Evolutionary conservation across 169 alveolate genomes (phyloP), one percentile per base, ranked within the genome.

Genomic region (Plasmodium adleri): DNA sequence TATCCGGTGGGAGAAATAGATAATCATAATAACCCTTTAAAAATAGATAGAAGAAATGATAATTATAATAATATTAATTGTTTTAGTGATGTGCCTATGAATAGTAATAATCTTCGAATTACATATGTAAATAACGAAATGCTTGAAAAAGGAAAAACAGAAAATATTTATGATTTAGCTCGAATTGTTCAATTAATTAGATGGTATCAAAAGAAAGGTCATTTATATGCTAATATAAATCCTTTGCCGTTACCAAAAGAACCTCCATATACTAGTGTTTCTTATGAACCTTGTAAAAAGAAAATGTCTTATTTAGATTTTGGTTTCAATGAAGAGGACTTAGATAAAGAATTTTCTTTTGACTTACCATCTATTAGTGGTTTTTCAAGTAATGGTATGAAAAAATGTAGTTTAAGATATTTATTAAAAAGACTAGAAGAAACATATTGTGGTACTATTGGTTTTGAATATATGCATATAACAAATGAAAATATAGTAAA

Each of bases 151-250:
- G 90, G 80, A 0, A 67, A 72, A 60, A 63, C 71, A 60, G 66
- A 63, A 3, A 80, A 80, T 54, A 80, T 80, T 10, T 80, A 80
- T 54, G 93, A 71, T 39, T 22, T 91, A 43, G 72, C 93, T 1
- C 72, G 93, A 3, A 50, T 93, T 39, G 92, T 88, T 24, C 95
- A 93, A 56, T 80, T 93, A 1, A 94, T 92, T 10, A 26, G 92
- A 15, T 94, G 95, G 60, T 93, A 88, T 74, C 93, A 94, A 24
- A 80, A 91, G 22, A 73, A 88, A 43, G 96, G 96, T 2, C 96
- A 94, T 78, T 39, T 73, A 10, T 28, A 72, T 59, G 87, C 96
- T 56, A 92, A 90, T 12, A 22, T 90, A 50, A 94, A 94, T 52
- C 96, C 96, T n/a, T 72, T 94, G 13, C 91, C 92, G 1, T 59